Evolutionary conservation across 768 basidiomycete species (phyloP).

Genomic region (Leccinum arenicola): DNA sequence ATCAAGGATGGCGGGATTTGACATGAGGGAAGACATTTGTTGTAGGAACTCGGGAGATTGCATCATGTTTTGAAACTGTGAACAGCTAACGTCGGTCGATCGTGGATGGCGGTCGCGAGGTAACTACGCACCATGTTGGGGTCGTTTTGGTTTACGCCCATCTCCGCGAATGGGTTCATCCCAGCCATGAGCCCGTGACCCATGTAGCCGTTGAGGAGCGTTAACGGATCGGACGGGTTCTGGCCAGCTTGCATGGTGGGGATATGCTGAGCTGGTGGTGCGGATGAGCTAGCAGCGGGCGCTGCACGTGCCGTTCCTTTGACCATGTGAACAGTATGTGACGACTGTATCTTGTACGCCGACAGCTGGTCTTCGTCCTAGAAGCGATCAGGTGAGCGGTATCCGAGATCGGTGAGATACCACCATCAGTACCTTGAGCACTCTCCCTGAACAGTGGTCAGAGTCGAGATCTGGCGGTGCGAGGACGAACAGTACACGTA

Average conservation of each 20-base stretch:
- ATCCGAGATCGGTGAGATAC: background rate
- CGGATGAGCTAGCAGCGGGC: slow-evolving; percentile 37
- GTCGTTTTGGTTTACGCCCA: slow-evolving; percentile 90
- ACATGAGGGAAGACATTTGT: slow-evolving; percentile 85
- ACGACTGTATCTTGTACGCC: slow-evolving; percentile 85
- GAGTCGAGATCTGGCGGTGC: background rate
- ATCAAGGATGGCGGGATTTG: slow-evolving; percentile 85
- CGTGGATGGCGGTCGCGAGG: background rate
- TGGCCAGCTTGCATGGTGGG: slow-evolving; percentile 92
- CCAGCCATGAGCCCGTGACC: slow-evolving; percentile 81
- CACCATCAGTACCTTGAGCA: slow-evolving; percentile 56
- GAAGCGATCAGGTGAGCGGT: slow-evolving; percentile 7
- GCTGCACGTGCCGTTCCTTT: slow-evolving; percentile 66
- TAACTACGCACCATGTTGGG: slow-evolving; percentile 78
- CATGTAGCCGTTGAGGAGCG: slow-evolving; percentile 73
- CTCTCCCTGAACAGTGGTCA: slow-evolving; percentile 47
- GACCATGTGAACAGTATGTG: slow-evolving; percentile 92
- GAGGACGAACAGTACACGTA: slow-evolving; percentile 28
- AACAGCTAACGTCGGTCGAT: background rate
- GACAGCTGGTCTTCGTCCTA: slow-evolving; percentile 83
- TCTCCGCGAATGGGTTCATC: slow-evolving; percentile 87
- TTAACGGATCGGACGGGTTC: slow-evolving; percentile 83
- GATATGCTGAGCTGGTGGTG: slow-evolving; percentile 42
- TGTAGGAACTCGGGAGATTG: slow-evolving; percentile 80
- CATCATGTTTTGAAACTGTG: slow-evolving; percentile 80